phyloP scores from a whole-genome alignment of 768 basidiomycete genomes.

The Lactarius hatsudake region DNA sequence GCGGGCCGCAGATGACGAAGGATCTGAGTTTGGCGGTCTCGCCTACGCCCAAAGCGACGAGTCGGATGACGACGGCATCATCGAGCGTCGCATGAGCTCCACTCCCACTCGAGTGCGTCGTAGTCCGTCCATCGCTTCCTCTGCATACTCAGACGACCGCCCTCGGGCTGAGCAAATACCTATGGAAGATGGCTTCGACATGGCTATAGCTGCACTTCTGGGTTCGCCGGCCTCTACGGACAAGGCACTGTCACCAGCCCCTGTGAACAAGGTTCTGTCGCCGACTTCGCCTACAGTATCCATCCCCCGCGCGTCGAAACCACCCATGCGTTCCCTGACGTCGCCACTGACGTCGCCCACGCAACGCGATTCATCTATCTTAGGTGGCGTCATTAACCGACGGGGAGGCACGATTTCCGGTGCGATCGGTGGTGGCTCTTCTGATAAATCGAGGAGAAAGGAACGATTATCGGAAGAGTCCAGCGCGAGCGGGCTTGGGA shows the following conservation, averaged over 20 bases:
- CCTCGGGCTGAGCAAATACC: neutral
- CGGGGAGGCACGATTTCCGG: slow-evolving; percentile 32
- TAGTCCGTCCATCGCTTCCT: slow-evolving; percentile 34
- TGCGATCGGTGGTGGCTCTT: slow-evolving; percentile 31
- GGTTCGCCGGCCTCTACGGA: slow-evolving; percentile 19
- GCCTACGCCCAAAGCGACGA: slow-evolving; percentile 37
- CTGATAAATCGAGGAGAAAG: slow-evolving; percentile 24
- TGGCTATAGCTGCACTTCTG: slow-evolving; percentile 51
- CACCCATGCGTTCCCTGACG: slow-evolving; percentile 56
- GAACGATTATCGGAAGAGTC: slow-evolving; percentile 33
- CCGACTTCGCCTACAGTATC: slow-evolving; percentile 35
- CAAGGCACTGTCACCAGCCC: slow-evolving; percentile 36
- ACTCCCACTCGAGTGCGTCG: slow-evolving; percentile 28
- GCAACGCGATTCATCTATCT: slow-evolving; percentile 34
- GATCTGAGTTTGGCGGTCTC: slow-evolving; percentile 35
- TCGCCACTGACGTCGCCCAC: slow-evolving; percentile 51
- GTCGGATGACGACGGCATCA: slow-evolving; percentile 30
- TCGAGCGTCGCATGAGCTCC: slow-evolving; percentile 25
- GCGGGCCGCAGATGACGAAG: slow-evolving; percentile 20
- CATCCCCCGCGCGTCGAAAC: slow-evolving; percentile 42
- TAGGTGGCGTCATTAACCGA: slow-evolving; percentile 29
- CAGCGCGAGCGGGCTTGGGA: slow-evolving; percentile 12
- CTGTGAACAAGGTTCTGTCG: slow-evolving; percentile 37
- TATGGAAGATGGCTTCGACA: slow-evolving; percentile 35
- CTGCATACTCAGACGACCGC: slow-evolving; percentile 30